Percentiles rank a stretch among this genome's conserved stretches.
Evolutionary conservation across 257 asterid species (phyloP).

Genomic region (Sherardia arvensis): DNA sequence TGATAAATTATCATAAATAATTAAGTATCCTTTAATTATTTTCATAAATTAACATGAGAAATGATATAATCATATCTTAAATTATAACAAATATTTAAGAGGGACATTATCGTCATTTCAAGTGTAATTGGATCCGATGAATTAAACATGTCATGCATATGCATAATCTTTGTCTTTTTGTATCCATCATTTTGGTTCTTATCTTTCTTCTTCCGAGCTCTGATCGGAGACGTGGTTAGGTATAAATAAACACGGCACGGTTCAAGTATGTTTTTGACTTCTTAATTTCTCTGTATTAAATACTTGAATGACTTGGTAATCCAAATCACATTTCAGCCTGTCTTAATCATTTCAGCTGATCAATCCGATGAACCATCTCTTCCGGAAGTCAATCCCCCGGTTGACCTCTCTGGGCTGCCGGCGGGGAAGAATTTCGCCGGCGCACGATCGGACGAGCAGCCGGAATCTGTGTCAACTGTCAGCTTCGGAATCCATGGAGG

Average conservation of each 20-base stretch:
- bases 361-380: slow-evolving; percentile 13
- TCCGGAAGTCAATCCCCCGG: slow-evolving; percentile 3
- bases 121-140: no score
- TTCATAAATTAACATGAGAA: no score
- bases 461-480: slow-evolving; percentile 6
- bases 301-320: background rate
- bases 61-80: no score
- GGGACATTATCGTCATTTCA: no score
- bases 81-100: no score
- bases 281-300: background rate
- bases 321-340: background rate
- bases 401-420: background rate
- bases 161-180: background rate
- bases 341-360: background rate
- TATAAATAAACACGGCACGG: background rate
- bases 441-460: background rate
- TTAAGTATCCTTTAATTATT: no score
- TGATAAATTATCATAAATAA: no score
- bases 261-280: background rate
- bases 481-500: slow-evolving; percentile 14
- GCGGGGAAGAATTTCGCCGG: background rate
- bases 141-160: no score
- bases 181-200: background rate
- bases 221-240: background rate
- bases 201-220: background rate